Evolutionary conservation across 768 basidiomycete genomes (phyloP).

Genomic region (Pholiota microspora): DNA sequence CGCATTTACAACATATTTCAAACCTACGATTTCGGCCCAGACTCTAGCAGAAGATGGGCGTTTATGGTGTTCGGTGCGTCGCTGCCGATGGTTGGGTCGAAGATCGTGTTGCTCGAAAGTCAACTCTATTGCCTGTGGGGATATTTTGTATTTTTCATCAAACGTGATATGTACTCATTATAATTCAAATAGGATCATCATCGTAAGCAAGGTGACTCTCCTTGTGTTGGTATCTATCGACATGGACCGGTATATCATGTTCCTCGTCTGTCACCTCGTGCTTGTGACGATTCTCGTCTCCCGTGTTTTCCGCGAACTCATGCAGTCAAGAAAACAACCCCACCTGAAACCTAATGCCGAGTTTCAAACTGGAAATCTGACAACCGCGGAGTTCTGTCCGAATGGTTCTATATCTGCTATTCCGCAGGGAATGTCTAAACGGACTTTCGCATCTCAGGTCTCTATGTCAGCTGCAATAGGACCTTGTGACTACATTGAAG

Average conservation of each 20-base stretch:
- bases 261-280: conserved; percentile 3
- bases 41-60: not conserved
- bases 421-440: not conserved
- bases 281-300: conserved; percentile 1
- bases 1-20: conserved; percentile 9
- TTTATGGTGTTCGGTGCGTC: conserved; percentile 1
- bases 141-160: not conserved
- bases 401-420: not conserved
- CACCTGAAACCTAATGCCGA: not conserved
- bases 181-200: not conserved
- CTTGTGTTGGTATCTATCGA: not conserved
- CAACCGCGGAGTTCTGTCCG: not conserved
- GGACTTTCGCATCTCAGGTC: not conserved
- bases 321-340: not conserved
- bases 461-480: not conserved
- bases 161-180: not conserved
- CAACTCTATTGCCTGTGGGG: conserved; percentile 8
- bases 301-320: conserved; percentile 5
- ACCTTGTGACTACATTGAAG: not conserved
- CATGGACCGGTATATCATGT: not conserved
- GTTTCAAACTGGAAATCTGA: conserved; percentile 4
- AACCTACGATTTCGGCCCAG: not conserved
- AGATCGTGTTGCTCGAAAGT: conserved; percentile 5
- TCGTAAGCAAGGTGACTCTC: not conserved
- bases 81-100: not conserved